Evolutionary conservation across 495 filamentous ascomycete species (phyloP).

Genomic region (Annulohypoxylon maeteangense): DNA sequence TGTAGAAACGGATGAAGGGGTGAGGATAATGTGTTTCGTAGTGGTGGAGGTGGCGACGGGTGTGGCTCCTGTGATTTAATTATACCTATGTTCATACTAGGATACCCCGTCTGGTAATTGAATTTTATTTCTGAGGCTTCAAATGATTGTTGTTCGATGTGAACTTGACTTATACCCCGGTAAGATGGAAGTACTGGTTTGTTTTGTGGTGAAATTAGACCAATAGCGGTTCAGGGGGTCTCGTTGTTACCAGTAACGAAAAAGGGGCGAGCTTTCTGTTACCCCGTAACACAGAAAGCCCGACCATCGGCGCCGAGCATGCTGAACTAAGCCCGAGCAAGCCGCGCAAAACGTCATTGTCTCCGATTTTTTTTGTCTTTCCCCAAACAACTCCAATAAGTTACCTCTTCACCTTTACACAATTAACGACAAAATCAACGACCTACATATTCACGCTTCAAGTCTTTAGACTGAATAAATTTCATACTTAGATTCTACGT

Average conservation of each 20-base stretch:
- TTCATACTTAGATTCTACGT: background rate
- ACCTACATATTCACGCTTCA: background rate
- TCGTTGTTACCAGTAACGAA: background rate
- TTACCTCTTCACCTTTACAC: background rate
- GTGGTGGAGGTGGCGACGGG: background rate
- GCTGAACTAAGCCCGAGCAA: conserved; percentile 28
- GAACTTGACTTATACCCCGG: background rate
- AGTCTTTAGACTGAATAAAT: background rate
- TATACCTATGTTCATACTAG: conserved; percentile 26
- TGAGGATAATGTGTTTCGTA: background rate
- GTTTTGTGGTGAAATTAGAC: background rate
- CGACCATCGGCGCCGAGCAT: conserved; percentile 34
- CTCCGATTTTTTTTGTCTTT: conserved; percentile 25
- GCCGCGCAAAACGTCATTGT: conserved; percentile 32
- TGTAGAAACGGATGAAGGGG: conserved; percentile 2
- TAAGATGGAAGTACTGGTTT: background rate
- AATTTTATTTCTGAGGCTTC: background rate
- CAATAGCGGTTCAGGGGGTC: background rate
- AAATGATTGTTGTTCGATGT: background rate
- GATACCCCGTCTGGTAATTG: conserved; percentile 30
- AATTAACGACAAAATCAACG: background rate
- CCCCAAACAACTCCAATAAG: conserved; percentile 10
- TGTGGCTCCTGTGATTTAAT: conserved; percentile 24
- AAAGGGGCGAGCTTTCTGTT: background rate
- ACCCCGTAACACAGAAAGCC: background rate